These are phyloP conservation scores for Chaetomium sp. DNA, from an alignment of 2,329 filamentous ascomycete genomes.

Conservation along the genomic window DNA sequence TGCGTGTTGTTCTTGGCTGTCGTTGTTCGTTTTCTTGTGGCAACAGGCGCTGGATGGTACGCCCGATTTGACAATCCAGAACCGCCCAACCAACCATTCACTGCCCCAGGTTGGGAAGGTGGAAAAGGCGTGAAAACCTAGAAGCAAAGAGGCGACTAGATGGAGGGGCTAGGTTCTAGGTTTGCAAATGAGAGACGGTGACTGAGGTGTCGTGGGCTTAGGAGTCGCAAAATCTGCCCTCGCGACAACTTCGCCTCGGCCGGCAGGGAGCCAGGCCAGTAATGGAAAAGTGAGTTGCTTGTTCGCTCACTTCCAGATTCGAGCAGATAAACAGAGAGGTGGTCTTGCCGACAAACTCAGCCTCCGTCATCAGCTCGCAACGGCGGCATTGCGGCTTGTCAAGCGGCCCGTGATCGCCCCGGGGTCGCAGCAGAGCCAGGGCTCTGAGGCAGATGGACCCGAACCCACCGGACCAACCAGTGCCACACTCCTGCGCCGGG, in stretches of 20 bases:
- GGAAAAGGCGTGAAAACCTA: not conserved
- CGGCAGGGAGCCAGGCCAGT: too few species aligned
- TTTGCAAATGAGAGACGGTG: not conserved
- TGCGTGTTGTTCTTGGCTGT: not conserved
- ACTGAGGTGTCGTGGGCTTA: not conserved
- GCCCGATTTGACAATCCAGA: not conserved
- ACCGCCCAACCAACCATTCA: not conserved
- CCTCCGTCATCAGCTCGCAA: conserved; percentile 12
- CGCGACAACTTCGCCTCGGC: not conserved
- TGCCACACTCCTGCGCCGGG: not conserved
- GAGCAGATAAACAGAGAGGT: not conserved
- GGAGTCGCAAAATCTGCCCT: conserved; percentile 1
- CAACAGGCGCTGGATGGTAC: conserved; percentile 2
- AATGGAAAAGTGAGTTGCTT: too few species aligned
- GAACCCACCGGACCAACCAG: not conserved
- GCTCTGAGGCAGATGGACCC: not conserved
- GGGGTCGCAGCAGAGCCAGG: not conserved
- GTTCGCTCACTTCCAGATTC: too few species aligned
- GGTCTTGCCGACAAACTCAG: conserved; percentile 12
- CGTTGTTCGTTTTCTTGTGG: not conserved
- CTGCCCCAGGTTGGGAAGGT: not conserved
- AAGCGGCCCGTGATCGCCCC: conserved; percentile 13
- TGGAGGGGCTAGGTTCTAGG: too few species aligned
- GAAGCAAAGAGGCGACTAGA: not conserved
- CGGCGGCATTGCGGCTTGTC: conserved; percentile 1